Percentiles rank a stretch among this genome's conserved stretches.
Evolutionary conservation across 1,139 yeast genomes (phyloP).

Genomic region (Hansenula anomala): DNA sequence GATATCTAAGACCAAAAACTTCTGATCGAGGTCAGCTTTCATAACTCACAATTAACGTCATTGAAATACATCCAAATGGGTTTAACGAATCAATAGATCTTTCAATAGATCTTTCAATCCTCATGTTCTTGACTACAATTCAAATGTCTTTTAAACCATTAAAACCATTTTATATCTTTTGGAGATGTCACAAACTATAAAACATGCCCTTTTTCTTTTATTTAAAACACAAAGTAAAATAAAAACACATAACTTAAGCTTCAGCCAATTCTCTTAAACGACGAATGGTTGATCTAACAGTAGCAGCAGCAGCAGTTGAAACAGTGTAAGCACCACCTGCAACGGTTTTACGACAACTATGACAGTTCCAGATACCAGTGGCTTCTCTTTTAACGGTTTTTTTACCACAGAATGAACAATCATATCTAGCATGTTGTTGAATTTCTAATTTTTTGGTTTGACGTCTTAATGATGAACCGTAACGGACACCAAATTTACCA

Average conservation of each 20-base stretch:
- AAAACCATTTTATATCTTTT: not conserved
- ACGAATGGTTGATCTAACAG: slow-evolving; percentile 99
- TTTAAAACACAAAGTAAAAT: slow-evolving; percentile 2
- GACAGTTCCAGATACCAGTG: slow-evolving; percentile 98
- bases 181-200: not conserved
- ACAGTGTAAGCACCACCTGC: slow-evolving; percentile 99
- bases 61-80: too few species aligned
- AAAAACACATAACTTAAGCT: slow-evolving; percentile 52
- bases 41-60: too few species aligned
- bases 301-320: slow-evolving; percentile 99
- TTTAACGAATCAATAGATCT: too few species aligned
- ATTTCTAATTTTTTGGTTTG: slow-evolving; percentile 99
- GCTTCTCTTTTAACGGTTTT: slow-evolving; percentile 97
- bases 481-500: slow-evolving; percentile 99
- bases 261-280: slow-evolving; percentile 99
- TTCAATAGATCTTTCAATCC: too few species aligned
- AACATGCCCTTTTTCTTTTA: slow-evolving; percentile 3
- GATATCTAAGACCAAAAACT: too few species aligned
- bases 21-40: too few species aligned
- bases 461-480: slow-evolving; percentile 99
- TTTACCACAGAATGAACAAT: slow-evolving; percentile 99
- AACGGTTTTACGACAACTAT: slow-evolving; percentile 90
- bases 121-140: too few species aligned
- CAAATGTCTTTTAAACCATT: not conserved
- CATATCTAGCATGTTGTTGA: slow-evolving; percentile 98